Percentiles rank a stretch among this genome's conserved stretches.
These are phyloP conservation scores for Neurospora sp. DNA, from an alignment of 495 filamentous ascomycete species.

Conservation along the genomic window DNA sequence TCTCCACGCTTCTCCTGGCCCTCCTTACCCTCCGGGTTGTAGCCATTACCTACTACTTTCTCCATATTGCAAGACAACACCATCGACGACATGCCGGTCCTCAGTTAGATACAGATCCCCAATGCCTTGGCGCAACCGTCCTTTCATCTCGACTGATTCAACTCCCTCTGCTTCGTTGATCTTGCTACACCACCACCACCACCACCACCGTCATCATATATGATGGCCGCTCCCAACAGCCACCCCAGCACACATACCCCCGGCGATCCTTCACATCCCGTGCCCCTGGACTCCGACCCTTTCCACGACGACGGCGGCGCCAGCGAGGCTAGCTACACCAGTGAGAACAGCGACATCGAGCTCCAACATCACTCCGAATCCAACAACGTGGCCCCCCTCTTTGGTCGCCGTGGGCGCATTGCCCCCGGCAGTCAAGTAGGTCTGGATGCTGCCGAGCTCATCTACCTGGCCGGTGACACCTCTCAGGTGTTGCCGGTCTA, in stretches of 20 bases:
- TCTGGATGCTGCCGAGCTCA: conserved; percentile 1
- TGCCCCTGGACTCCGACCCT: not conserved
- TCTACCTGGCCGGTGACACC: conserved; percentile 1
- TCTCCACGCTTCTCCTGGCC: not conserved
- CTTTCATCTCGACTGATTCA: not conserved
- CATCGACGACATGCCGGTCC: not conserved
- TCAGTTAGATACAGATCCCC: not conserved
- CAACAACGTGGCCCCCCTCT: conserved; percentile 11
- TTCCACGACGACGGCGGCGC: not conserved
- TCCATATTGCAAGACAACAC: not conserved
- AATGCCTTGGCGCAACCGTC: not conserved
- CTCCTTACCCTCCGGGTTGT: not conserved
- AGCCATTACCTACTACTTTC: not conserved
- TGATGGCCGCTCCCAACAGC: not conserved
- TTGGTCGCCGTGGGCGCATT: conserved; percentile 7
- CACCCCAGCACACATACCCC: not conserved
- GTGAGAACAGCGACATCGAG: conserved; percentile 8
- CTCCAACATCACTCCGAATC: conserved; percentile 16
- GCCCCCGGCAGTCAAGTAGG: conserved; percentile 1
- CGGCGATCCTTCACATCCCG: not conserved
- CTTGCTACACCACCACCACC: not conserved
- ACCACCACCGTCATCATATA: not conserved
- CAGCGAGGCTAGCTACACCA: not conserved
- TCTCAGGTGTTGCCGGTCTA: conserved; percentile 26
- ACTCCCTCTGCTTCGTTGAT: not conserved